Base-by-base conservation (phyloP, 2,329 filamentous ascomycete species). In the Sporothrix curviconia region DNA sequence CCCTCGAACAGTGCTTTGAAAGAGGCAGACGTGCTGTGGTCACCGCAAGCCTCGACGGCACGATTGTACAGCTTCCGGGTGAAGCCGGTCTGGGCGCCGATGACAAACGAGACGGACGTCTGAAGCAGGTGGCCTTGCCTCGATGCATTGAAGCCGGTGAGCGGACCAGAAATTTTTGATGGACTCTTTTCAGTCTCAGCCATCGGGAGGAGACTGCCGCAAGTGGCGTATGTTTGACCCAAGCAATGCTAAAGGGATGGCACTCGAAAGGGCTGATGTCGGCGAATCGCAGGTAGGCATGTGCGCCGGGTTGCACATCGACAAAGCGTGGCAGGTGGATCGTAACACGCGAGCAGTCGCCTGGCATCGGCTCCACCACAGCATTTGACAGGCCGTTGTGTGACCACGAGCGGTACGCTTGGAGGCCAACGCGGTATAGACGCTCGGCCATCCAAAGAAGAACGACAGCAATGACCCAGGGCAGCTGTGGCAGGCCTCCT, bases 1-100 rank as follows among this genome's bases (percentile, higher is more conserved):
- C 94, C 94, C 73, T 97, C 94, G 60, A 95, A 83, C 58, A 89
- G 84, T 34, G 90, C 91, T 58, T 78, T 80, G 56, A 92, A 76
- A 11, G 78, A 78, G 60, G 92, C 74, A 14, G 78, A 77, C 32
- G 75, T 39, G 7, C 22, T 17, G 22, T 39, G 76, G 24, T 72
- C 71, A n/a, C 77, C 74, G 19, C 77, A 72, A 30, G 74, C 71
- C 15, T 51, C 19, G 58, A 78, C 75, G 7, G 89, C 90, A 59
- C 79, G 83, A 65, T 88, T 77, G 76, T 84, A 95, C 3, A 97
- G 82, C 65, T 84, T 84, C 66, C 90, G 84, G 7, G 94, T 97
- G 74, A 96, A 87, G 30, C 92, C 92, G 0, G 87, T 92, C 60
- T 94, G 88, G 28, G 91, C 89, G 61, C 90, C 89, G 64, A 96